Conservation (phyloP, 768 basidiomycete species). For the Symmetrospora coprosmae region DNA sequence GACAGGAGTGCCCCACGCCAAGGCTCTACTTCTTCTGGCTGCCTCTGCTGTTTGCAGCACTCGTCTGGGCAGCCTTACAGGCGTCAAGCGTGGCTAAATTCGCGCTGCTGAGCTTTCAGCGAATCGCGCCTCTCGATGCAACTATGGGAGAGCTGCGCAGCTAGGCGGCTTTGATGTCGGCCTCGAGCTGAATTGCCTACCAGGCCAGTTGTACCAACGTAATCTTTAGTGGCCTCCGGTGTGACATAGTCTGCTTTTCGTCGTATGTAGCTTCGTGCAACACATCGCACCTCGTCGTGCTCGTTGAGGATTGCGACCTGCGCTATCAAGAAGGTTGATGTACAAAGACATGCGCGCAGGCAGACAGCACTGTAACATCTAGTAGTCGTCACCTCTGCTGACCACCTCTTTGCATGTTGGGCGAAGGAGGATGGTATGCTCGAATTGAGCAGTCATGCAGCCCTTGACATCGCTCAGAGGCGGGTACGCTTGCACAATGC, state of each 20-base stretch:
- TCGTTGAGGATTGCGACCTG: too few species aligned
- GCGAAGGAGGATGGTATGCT: slow-evolving; percentile 42
- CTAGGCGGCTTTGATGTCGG: too few species aligned
- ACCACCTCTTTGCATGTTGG: slow-evolving; percentile 45
- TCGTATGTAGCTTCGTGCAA: too few species aligned
- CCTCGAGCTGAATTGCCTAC: too few species aligned
- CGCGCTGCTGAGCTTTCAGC: neutral
- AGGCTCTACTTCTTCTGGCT: slow-evolving; percentile 24
- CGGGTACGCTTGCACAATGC: slow-evolving; percentile 80
- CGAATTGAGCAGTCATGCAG: slow-evolving; percentile 75
- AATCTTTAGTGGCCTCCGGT: too few species aligned
- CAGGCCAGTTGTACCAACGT: too few species aligned
- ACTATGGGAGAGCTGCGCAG: too few species aligned
- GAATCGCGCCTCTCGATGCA: too few species aligned
- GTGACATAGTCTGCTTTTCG: too few species aligned
- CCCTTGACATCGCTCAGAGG: slow-evolving; percentile 72
- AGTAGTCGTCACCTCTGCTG: slow-evolving; percentile 42
- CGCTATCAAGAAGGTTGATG: too few species aligned
- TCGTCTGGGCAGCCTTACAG: slow-evolving; percentile 6
- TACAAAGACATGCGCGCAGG: too few species aligned
- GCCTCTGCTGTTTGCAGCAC: slow-evolving; percentile 8
- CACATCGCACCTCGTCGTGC: too few species aligned
- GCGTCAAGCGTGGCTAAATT: neutral
- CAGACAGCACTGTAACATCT: slow-evolving; percentile 6
- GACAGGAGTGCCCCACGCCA: slow-evolving; percentile 1